Evolutionary conservation across 2,329 filamentous ascomycete species (phyloP).

Genomic region (Talaromyces sp.): DNA sequence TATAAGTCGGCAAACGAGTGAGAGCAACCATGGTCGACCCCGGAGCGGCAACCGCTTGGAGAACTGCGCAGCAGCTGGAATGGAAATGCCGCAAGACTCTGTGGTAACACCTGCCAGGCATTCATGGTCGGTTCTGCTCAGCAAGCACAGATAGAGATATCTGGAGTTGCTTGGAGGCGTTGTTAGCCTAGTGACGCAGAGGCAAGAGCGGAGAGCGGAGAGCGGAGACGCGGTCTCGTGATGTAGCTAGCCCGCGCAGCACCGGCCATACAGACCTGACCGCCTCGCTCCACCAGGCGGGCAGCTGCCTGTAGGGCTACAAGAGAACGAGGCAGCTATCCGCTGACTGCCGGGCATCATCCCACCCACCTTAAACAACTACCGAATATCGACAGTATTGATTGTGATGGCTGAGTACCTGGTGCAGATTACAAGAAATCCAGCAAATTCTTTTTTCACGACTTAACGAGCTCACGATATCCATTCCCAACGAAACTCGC

Average conservation of each 20-base stretch:
- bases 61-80: slow-evolving; percentile 5
- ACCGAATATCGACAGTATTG: not conserved
- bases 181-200: not conserved
- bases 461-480: not conserved
- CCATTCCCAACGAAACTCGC: not conserved
- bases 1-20: slow-evolving; percentile 6
- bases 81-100: slow-evolving; percentile 5
- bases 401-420: not conserved
- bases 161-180: not conserved
- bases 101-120: not conserved
- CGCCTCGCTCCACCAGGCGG: not conserved
- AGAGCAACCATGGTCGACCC: not conserved
- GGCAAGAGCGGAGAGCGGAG: not conserved
- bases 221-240: not conserved
- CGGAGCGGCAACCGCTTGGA: not conserved
- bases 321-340: not conserved
- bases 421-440: not conserved
- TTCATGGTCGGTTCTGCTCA: slow-evolving; percentile 6
- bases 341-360: not conserved
- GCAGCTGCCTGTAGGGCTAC: not conserved
- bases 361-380: not conserved
- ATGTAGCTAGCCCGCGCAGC: not conserved
- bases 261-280: not conserved
- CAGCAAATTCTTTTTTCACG: not conserved
- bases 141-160: not conserved